These are phyloP conservation scores for Hypericum perforatum DNA, from an alignment of 345 rosid species.

Conservation along the genomic window DNA sequence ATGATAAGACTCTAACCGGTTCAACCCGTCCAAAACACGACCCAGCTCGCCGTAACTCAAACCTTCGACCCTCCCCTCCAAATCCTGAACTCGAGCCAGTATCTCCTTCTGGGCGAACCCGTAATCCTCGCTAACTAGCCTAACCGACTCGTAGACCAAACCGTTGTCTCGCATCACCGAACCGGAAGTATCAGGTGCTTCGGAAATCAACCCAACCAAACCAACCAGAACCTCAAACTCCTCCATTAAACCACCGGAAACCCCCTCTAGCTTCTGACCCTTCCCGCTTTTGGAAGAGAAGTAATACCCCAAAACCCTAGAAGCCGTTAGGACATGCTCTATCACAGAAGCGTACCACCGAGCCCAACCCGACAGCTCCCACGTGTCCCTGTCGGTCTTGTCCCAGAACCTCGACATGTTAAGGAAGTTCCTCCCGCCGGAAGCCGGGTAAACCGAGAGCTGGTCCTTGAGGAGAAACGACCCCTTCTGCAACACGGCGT, in stretches of 20 bases:
- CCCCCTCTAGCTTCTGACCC: not conserved
- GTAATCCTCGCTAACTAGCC: conserved; percentile 40
- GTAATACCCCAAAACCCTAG: conserved; percentile 32
- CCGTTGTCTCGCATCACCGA: conserved; percentile 24
- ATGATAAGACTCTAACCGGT: conserved; percentile 28
- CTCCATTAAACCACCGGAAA: conserved; percentile 24
- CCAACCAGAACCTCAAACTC: conserved; percentile 31
- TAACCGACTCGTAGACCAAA: conserved; percentile 39
- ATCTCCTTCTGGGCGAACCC: conserved; percentile 33
- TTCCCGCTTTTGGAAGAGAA: conserved; percentile 12
- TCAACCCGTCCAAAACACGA: conserved; percentile 18
- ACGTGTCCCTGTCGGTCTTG: conserved; percentile 20
- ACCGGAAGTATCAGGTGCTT: conserved; percentile 34
- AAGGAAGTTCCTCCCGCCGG: conserved; percentile 37
- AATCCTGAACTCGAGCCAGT: conserved; percentile 28
- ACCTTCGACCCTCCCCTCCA: conserved; percentile 19
- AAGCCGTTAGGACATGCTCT: conserved; percentile 32
- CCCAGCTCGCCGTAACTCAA: conserved; percentile 29
- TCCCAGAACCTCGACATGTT: conserved; percentile 35
- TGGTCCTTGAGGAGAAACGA: conserved; percentile 35
- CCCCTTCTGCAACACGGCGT: conserved; percentile 30
- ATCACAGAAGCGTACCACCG: conserved; percentile 50
- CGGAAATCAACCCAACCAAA: conserved; percentile 20
- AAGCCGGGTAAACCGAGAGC: conserved; percentile 28
- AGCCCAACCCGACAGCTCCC: conserved; percentile 42